Evolutionary conservation across 768 basidiomycete genomes (phyloP).

Genomic region (Tulasnella calospora): DNA sequence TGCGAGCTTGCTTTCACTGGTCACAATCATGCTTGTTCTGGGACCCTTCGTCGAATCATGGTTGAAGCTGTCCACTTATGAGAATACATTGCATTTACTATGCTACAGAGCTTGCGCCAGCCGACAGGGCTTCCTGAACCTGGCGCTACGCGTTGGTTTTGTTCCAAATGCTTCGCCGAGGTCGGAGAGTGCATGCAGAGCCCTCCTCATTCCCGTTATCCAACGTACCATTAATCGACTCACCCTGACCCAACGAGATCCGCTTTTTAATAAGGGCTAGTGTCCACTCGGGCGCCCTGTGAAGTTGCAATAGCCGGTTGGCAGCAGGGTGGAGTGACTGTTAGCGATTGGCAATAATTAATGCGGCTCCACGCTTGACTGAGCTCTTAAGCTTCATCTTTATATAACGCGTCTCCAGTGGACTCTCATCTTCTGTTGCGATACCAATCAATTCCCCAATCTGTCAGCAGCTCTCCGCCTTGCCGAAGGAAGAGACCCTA

Average conservation of each 20-base stretch:
- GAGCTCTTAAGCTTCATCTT: background rate
- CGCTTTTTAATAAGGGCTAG: background rate
- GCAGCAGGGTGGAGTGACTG: background rate
- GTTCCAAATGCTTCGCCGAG: too few species aligned
- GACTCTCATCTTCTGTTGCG: background rate
- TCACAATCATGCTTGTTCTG: background rate
- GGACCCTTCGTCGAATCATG: background rate
- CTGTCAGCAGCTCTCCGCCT: background rate
- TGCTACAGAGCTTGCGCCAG: too few species aligned
- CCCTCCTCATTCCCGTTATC: background rate
- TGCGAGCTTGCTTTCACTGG: conserved; percentile 2
- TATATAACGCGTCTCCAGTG: background rate
- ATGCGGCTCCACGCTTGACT: too few species aligned
- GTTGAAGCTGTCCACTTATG: background rate
- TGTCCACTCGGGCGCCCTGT: background rate
- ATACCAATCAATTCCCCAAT: background rate
- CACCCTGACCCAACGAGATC: background rate
- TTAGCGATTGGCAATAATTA: background rate
- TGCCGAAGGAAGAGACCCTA: background rate
- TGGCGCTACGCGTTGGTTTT: too few species aligned
- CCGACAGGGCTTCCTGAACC: too few species aligned
- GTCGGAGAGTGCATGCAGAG: too few species aligned
- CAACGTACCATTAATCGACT: background rate
- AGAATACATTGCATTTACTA: too few species aligned
- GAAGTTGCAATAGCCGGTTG: background rate